phyloP scores from a whole-genome alignment of 2,329 filamentous ascomycete genomes.

The Cordyceps militaris region DNA sequence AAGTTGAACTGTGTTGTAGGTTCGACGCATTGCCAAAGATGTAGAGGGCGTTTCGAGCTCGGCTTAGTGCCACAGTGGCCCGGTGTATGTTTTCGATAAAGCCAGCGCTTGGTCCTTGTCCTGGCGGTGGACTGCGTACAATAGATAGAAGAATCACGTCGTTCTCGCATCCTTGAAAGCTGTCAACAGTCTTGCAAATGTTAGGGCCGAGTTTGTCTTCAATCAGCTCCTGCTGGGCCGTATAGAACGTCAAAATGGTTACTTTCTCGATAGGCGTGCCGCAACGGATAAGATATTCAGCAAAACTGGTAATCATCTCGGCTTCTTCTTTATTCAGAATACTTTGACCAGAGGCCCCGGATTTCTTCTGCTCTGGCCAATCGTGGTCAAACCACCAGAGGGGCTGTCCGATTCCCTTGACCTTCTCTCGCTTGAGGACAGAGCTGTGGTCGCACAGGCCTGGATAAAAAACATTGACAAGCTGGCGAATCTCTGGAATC shows the following conservation, averaged over 20 bases:
- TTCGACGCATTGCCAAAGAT: conserved; percentile 70
- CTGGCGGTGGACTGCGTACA: conserved; percentile 57
- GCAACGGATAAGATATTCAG: conserved; percentile 64
- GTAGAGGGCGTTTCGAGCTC: conserved; percentile 73
- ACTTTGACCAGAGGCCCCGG: conserved; percentile 46
- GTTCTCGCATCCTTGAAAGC: conserved; percentile 88
- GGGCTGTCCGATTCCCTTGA: conserved; percentile 31
- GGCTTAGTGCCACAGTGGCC: conserved; percentile 52
- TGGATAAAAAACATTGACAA: conserved; percentile 43
- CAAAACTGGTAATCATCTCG: conserved; percentile 66
- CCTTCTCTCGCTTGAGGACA: conserved; percentile 28
- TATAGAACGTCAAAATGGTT: conserved; percentile 82
- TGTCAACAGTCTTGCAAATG: conserved; percentile 69
- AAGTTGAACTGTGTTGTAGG: conserved; percentile 34
- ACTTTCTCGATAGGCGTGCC: conserved; percentile 54
- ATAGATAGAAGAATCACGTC: conserved; percentile 74
- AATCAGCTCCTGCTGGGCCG: conserved; percentile 67
- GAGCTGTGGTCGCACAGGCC: conserved; percentile 36
- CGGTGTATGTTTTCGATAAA: conserved; percentile 62
- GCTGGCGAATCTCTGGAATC: conserved; percentile 36
- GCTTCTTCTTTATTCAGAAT: conserved; percentile 66
- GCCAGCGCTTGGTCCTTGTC: conserved; percentile 45
- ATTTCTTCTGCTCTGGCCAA: conserved; percentile 58
- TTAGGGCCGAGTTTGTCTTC: conserved; percentile 35
- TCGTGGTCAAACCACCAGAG: conserved; percentile 41